Conservation (phyloP, 2,329 filamentous ascomycete genomes). For the Phaeosphaeria sp. region DNA sequence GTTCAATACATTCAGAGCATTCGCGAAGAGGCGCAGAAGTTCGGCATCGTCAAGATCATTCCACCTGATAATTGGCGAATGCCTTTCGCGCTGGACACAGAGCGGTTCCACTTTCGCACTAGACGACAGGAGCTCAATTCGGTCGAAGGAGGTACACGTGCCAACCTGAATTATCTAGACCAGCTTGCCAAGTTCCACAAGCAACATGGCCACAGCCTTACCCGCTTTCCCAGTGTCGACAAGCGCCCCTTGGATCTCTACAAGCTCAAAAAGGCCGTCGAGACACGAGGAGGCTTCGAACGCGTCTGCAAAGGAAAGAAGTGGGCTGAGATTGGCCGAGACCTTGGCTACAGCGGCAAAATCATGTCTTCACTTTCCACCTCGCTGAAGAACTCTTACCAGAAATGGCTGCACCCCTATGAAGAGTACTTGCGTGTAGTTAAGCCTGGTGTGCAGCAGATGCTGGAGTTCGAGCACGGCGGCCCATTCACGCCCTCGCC, state of each 20-base stretch:
- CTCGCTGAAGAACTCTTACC: constrained; percentile 96
- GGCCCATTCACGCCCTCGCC: constrained; percentile 86
- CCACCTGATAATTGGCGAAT: constrained; percentile 95
- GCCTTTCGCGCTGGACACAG: constrained; percentile 93
- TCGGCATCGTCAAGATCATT: constrained; percentile 94
- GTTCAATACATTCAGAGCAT: constrained; percentile 95
- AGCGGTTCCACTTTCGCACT: constrained; percentile 97
- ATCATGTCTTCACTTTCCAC: constrained; percentile 99
- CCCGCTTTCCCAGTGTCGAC: constrained; percentile 93
- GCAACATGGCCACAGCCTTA: constrained; percentile 91
- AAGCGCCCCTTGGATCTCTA: constrained; percentile 96
- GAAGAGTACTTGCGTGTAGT: constrained; percentile 91
- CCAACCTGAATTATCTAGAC: constrained; percentile 95
- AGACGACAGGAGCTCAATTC: constrained; percentile 96
- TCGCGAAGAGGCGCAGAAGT: constrained; percentile 80
- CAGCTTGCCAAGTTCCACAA: constrained; percentile 96
- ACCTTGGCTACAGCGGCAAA: constrained; percentile 97
- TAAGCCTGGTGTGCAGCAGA: constrained; percentile 95
- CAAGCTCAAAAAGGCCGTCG: constrained; percentile 94
- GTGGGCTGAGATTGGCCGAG: constrained; percentile 97
- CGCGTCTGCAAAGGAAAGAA: constrained; percentile 98
- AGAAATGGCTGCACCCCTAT: constrained; percentile 95
- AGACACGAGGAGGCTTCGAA: constrained; percentile 92
- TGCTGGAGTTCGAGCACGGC: constrained; percentile 90
- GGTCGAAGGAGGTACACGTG: constrained; percentile 95